Evolutionary conservation across 192 early-diverging fungal genomes (phyloP).

Genomic region (Coemansia sp.): DNA sequence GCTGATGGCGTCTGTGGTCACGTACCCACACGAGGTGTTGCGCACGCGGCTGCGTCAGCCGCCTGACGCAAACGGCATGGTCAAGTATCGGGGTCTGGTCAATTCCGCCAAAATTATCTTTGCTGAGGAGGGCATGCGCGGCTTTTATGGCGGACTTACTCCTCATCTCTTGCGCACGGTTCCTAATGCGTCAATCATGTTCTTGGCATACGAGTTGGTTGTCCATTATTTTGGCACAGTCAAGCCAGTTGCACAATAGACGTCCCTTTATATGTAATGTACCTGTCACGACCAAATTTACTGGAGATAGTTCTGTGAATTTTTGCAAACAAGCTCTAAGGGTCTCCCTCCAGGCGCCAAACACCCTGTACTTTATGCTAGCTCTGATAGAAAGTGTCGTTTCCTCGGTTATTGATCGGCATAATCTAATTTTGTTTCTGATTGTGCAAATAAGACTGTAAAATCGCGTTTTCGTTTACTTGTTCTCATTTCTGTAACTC

Average conservation of each 20-base stretch:
- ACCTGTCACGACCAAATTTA: no score
- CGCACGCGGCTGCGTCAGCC: slow-evolving; percentile 87
- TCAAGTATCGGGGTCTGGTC: slow-evolving; percentile 77
- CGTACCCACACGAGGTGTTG: slow-evolving; percentile 96
- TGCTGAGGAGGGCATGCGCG: slow-evolving; percentile 78
- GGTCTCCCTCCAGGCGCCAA: no score
- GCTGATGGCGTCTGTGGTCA: slow-evolving; percentile 78
- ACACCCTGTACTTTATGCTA: no score
- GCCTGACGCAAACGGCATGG: slow-evolving; percentile 63
- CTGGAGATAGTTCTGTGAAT: no score
- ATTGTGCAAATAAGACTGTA: no score
- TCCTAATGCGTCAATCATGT: slow-evolving; percentile 95
- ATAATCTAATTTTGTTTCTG: no score
- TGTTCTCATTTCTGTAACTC: no score
- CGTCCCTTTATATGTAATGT: no score
- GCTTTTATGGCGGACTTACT: slow-evolving; percentile 93
- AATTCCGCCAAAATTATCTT: slow-evolving; percentile 59
- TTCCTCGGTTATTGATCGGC: no score
- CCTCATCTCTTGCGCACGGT: slow-evolving; percentile 93
- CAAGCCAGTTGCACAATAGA: neutral
- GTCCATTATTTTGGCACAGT: slow-evolving; percentile 54
- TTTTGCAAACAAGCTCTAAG: no score
- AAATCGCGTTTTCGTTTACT: no score
- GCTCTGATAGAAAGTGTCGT: no score
- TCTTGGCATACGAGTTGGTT: slow-evolving; percentile 80